Evolutionary conservation across 306 rosid species (phyloP), one percentile per base, ranked within the genome.

Genomic region (Trifolium subterraneum): DNA sequence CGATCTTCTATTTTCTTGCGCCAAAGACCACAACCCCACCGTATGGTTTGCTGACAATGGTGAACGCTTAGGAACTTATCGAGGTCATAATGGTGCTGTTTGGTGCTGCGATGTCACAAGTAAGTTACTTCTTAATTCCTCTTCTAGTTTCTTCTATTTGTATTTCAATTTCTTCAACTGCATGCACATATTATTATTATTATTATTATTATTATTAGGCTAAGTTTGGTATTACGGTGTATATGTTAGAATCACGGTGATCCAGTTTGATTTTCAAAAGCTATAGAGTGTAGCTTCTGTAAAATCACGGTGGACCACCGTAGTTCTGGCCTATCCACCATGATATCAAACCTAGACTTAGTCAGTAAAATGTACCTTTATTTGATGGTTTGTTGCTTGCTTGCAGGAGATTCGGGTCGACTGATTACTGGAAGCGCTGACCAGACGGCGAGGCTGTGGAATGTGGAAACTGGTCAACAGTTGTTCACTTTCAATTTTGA

Each of bases 41-140:
- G 91, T 91, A 8, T 94, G 98, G 98, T 94, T 87, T 70, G 98
- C 98, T 56, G 98, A 94, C 81, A 94, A 94, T 16, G 97, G 96
- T 10, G 97, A 94, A 84, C 94, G 97, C 3, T 83, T 94, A 68
- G 97, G 97, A 23, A 93, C 97, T 27, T 94, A 88, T 29, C 88
- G 91, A 2, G 96, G 96, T n/a, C 98, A 94, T 79, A 94, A 94
- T 78, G 98, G 97, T 0, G 97, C 98, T 22, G 98, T 94, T 33
- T 94, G 97, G 98, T 89, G 84, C 88, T 93, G 97, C 76, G 97
- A 93, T 35, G 98, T 93, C 9, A 89, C 98, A 4, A 82, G 98
- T 47, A 86, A 78, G 86, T 39, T 51, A n/a, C n/a, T n/a, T n/a
- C n/a, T n/a, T n/a, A n/a, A 8, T 7, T 11, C 64, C 18, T 58